phyloP scores from a whole-genome alignment of 371 early-diverging fungal species.

The Actinomortierella wolfii region DNA sequence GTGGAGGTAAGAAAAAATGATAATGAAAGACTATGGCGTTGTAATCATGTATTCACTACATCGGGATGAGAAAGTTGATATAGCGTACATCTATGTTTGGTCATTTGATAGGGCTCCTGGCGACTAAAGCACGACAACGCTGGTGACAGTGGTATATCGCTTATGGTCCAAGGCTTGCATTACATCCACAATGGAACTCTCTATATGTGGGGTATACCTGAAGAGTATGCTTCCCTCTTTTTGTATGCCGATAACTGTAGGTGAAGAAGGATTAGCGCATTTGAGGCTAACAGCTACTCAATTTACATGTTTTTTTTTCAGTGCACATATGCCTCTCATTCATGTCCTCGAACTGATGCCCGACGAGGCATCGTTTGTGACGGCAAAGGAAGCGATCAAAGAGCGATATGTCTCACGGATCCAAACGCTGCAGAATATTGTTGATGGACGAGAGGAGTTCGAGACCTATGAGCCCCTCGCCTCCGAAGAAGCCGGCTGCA shows the following conservation, averaged over 20 bases:
- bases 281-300: background rate
- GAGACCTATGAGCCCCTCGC: conserved; percentile 15
- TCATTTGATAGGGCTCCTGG: conserved; percentile 52
- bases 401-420: conserved; percentile 31
- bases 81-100: background rate
- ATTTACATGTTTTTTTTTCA: conserved; percentile 11
- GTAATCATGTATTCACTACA: too few species aligned
- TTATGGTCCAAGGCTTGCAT: conserved; percentile 62
- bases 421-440: conserved; percentile 21
- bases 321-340: conserved; percentile 46
- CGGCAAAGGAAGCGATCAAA: conserved; percentile 29
- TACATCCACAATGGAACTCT: conserved; percentile 60
- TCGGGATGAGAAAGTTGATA: too few species aligned
- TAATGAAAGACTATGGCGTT: too few species aligned
- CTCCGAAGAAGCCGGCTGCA: conserved; percentile 52
- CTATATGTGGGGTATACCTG: conserved; percentile 59
- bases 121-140: conserved; percentile 57
- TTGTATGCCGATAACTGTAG: too few species aligned
- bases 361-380: conserved; percentile 47
- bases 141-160: conserved; percentile 56
- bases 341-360: conserved; percentile 66
- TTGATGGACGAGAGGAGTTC: conserved; percentile 15
- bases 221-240: conserved; percentile 49
- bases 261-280: background rate
- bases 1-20: conserved; percentile 48